Evolutionary conservation across 1,139 yeast genomes (phyloP), one percentile per base, ranked within the genome.

Genomic region (Saccharomyces hybrid): DNA sequence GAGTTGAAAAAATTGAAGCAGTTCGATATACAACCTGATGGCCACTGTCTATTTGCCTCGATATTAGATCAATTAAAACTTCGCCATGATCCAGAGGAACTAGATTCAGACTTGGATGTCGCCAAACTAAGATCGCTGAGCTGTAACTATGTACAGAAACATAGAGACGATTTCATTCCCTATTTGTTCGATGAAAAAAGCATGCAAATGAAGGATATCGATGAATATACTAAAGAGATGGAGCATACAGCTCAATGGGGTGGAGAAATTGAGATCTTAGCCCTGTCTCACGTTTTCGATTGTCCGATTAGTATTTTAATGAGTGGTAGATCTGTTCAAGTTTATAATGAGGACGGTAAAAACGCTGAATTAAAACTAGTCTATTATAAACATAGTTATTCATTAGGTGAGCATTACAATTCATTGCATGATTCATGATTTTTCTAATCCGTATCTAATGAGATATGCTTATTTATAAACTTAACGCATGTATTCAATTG

Each of bases 351-450:
- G 55, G 70, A 68, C 0, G 81, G 78, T 1, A 55, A 60, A 3
- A 70, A 73, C 12, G 78, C 81, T 0, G 86, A 78, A 63, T 74
- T 91, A 61, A 81, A 79, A 58, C 68, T 93, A 58, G 96, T 89
- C 0, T 91, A 84, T 68, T 93, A 88, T 68, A 86, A 85, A 69
- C 95, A 90, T 69, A 81, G 83, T 32, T 91, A 83, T 69, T 95
- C 96, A 0, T 77, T 93, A 47, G 98, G 98, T 47, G 98, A 91
- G 72, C 99, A 93, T 72, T 93, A 93, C 71, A 91, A 93, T 69
- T 88, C 97, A 3, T 73, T 90, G 54, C 78, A 84, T 57, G 88
- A 83, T 69, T 63, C 57, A 8, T 50, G 55, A 32, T 44, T 34
- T 19, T 42, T 19, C 4, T 38, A 21, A 31, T 21, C 32, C 49